Base-by-base conservation (phyloP, 108 stramenopile genomes). In the Nannochloropsis gaditana region DNA sequence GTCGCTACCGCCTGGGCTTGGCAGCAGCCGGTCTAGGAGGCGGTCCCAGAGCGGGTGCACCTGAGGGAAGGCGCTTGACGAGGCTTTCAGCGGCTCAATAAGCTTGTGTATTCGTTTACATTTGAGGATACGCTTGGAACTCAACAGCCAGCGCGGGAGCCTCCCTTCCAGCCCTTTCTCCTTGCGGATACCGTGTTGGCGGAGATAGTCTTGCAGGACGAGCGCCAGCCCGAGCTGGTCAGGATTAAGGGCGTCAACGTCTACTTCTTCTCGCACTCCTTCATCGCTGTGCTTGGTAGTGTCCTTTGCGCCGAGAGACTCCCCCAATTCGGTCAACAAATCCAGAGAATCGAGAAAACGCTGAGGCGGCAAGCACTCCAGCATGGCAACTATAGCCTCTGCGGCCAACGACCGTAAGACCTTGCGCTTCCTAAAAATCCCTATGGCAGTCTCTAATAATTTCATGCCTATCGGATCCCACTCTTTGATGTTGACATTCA, bases 41-140 rank as follows among this genome's bases (percentile, higher is more conserved):
- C 82, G 87, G 11, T 43, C 82, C 87, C 87, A 88, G 47, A 84
- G 45, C 2, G 87, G 80, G 84, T 88, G 87, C 44, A 88, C 42
- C 84, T 84, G 84, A 45, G 87, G 87, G 84, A 88, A 88, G 9
- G 59, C 84, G 19, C 42, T 43, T 41, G 87, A 80, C 43, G 84
- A 84, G 44, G 21, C 80, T 81, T 88, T 88, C 21, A 88, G 81
- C 43, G 82, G 45, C 44, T 84, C 41, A 2, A 82, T 44, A 42
- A 84, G 83, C 41, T 84, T 83, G 80, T 83, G 44, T 21, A 44
- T 43, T 11, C 44, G 45, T n/a, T 44, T 44, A 45, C 9, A 9
- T n/a, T 83, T 45, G 8, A 44, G 21, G 21, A 45, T 21, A 44
- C 83, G 21, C 45, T 44, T 43, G 43, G 44, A 45, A 0, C 43